phyloP scores from a whole-genome alignment of 768 basidiomycete genomes.

The Tricholoma sp. region DNA sequence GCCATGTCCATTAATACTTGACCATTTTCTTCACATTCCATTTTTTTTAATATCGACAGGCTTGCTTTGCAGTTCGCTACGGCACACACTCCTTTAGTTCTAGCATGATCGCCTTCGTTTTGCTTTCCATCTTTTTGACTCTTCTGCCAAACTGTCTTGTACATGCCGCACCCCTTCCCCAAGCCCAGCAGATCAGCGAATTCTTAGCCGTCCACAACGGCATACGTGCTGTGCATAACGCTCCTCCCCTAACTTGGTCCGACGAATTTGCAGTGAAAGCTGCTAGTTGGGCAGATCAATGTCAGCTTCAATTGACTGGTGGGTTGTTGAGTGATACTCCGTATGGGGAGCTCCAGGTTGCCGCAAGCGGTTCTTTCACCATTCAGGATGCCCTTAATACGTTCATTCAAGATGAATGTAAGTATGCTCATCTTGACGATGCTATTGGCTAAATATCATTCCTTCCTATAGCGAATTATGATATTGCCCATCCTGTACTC shows the following conservation, averaged over 20 bases:
- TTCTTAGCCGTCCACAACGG: slow-evolving; percentile 47
- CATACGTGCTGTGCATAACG: slow-evolving; percentile 38
- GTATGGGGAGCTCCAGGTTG: slow-evolving; percentile 54
- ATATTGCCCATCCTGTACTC: slow-evolving; percentile 41
- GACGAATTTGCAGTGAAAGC: slow-evolving; percentile 40
- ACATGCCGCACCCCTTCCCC: slow-evolving; percentile 1
- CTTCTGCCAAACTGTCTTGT: neutral
- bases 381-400: slow-evolving; percentile 36
- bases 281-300: slow-evolving; percentile 44
- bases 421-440: slow-evolving; percentile 12
- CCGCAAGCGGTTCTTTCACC: slow-evolving; percentile 44
- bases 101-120: neutral
- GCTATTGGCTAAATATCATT: neutral
- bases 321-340: slow-evolving; percentile 35
- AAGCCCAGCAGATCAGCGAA: slow-evolving; percentile 19
- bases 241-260: slow-evolving; percentile 45
- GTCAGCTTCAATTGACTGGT: slow-evolving; percentile 42
- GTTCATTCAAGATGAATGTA: slow-evolving; percentile 48
- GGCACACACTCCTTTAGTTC: slow-evolving; percentile 1
- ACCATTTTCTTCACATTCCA: neutral
- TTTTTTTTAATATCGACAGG: neutral
- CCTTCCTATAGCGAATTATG: slow-evolving; percentile 29
- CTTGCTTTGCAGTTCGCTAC: neutral
- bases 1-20: too few species aligned
- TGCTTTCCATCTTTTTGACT: neutral